phyloP scores from a whole-genome alignment of 768 basidiomycete species.

The Zangia roseola region DNA sequence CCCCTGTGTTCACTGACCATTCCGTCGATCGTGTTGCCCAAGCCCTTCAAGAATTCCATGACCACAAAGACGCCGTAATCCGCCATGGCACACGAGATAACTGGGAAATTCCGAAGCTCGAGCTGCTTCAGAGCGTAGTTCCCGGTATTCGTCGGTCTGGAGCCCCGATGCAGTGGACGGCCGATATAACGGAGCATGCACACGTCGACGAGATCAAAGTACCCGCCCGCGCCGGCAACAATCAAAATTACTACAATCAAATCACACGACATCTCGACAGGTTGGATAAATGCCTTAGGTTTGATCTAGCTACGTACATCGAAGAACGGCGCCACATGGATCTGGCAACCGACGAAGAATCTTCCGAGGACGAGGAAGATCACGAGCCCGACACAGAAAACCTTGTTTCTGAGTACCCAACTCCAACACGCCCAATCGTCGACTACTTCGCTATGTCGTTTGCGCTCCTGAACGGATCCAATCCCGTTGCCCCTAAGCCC shows the following conservation, averaged over 20 bases:
- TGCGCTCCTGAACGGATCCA: conserved; percentile 3
- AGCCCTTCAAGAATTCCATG: conserved; percentile 36
- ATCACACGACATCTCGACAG: background rate
- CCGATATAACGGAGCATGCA: background rate
- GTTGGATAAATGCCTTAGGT: background rate
- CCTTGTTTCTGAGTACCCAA: background rate
- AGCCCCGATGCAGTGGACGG: background rate
- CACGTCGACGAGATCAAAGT: background rate
- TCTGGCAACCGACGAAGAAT: background rate
- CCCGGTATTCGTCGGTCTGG: conserved; percentile 6
- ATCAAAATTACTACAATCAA: background rate
- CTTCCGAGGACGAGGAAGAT: background rate
- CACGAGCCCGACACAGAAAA: background rate
- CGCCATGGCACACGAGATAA: background rate
- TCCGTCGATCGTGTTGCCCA: conserved; percentile 29
- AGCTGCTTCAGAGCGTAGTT: background rate
- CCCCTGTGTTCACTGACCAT: conserved; percentile 29
- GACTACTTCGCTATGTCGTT: conserved; percentile 2
- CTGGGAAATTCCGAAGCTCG: background rate
- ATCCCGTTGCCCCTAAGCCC: conserved; percentile 11
- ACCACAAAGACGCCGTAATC: conserved; percentile 36
- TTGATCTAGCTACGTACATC: background rate
- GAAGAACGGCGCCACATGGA: background rate
- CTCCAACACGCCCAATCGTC: background rate
- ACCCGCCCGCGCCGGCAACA: background rate